Evolutionary conservation across 2,329 filamentous ascomycete genomes (phyloP).

Genomic region (Nothophoma quercina): DNA sequence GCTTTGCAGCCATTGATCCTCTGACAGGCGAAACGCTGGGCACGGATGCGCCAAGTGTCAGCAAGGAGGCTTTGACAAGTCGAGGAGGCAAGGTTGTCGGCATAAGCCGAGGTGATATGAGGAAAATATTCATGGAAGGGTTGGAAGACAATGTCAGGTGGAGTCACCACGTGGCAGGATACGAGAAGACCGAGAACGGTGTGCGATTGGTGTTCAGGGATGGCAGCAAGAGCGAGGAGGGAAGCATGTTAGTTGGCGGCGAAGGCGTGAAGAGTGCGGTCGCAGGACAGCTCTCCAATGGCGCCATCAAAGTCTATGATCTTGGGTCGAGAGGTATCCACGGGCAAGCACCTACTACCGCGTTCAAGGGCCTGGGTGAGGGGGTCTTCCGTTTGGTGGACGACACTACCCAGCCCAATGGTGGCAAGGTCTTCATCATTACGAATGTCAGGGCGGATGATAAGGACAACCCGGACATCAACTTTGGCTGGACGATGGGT

Average conservation of each 20-base stretch:
- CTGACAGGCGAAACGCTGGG: conserved; percentile 58
- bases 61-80: conserved; percentile 52
- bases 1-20: conserved; percentile 61
- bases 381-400: conserved; percentile 68
- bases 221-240: conserved; percentile 65
- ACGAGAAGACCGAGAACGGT: conserved; percentile 63
- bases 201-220: conserved; percentile 67
- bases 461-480: conserved; percentile 63
- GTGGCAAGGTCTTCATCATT: conserved; percentile 61
- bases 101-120: conserved; percentile 70
- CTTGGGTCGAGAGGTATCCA: conserved; percentile 70
- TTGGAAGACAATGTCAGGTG: conserved; percentile 65
- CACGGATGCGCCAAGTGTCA: conserved; percentile 17
- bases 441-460: conserved; percentile 69
- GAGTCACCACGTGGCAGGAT: conserved; percentile 64
- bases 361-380: conserved; percentile 68
- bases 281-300: conserved; percentile 66
- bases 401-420: conserved; percentile 52
- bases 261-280: conserved; percentile 70
- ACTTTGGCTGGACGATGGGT: conserved; percentile 71
- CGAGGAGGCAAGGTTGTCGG: conserved; percentile 67
- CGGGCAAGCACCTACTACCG: conserved; percentile 68
- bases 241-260: conserved; percentile 66
- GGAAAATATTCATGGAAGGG: conserved; percentile 64
- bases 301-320: conserved; percentile 68